Evolutionary conservation across 768 basidiomycete genomes (phyloP), one percentile per base, ranked within the genome.

Genomic region (Cystoderma amianthinum): DNA sequence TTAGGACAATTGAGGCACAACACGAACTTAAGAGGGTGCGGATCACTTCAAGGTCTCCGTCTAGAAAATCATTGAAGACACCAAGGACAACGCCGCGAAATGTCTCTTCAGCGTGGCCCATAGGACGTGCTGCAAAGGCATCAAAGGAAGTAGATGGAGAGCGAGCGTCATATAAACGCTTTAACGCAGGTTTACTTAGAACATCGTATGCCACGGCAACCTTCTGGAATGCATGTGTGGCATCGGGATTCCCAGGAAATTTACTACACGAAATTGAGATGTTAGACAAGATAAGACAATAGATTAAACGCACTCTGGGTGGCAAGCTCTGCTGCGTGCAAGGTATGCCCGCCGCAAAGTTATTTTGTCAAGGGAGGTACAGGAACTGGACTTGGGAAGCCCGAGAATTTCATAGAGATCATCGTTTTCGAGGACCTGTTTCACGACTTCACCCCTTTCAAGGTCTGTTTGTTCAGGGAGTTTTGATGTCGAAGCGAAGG

Each of bases 21-120:
- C 28, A 68, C 83, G 39, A 50, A 86, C 86, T 77, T 18, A 92
- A 72, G 16, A 90, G 60, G 1, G 78, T 77, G 42, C 85, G 74
- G 53, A 91, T 81, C 57, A 89, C 78, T 56, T 91, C 86, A n/a
- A 92, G 64, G 60, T 92, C 89, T 4, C 89, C 90, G 41, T 90
- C 85, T 34, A 92, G 59, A 48, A 90, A 86, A 52, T 93, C 90
- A 45, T 77, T 80, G 55, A 91, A 77, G 9, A 89, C 80, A 19
- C 79, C 76, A 22, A 86, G 56, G 23, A 92, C 64, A 13, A 90
- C 87, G 40, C 77, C 72, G 37, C 79, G 69, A 42, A 93, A 76
- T 1, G 90, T 92, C 51, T 92, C 85, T 44, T 93, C 85, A 1
- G 85, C 83, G 43, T 79, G 67, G 24, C 68, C 66, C 22, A 67